Base-by-base conservation (phyloP, 768 basidiomycete species). In the Chalciporus sphaerocephalus region DNA sequence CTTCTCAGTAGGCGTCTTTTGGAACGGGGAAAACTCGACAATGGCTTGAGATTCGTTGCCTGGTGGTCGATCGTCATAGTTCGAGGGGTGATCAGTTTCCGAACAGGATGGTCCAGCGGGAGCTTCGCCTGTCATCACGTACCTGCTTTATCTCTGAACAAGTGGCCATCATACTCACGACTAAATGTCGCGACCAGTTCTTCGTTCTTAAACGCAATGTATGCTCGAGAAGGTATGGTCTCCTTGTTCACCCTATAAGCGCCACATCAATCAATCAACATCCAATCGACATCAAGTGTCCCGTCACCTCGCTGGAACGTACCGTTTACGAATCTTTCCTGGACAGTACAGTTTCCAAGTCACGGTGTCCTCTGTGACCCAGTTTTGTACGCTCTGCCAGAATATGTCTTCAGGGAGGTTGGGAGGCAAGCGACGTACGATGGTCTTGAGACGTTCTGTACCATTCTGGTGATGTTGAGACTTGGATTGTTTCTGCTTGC, bases 1-100 rank as follows among this genome's bases (percentile, higher is more conserved):
- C 65, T 86, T 81, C 49, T 76, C 74, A 0, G 76, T 59, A 0
- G 93, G 90, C 10, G 86, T 67, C 60, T 92, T 96, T 64, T 92
- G 93, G 52, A 86, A 90, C 5, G 93, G 92, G 0, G 96, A 88
- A 58, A 88, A 97, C 66, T 99, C 95, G 6, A 99, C 92, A 4
- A 96, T 73, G 1, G 90, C 93, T 39, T 85, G 75, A 2, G 82
- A 89, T 61, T 95, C 91, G 56, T 85, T 86, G 13, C 95, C 95
- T 95, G 10, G 35, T 8, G 25, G 18, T 36, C 33, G 16, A n/a
- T 22, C 34, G 38, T 49, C 47, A 12, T 27, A 10, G n/a, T n/a
- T n/a, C n/a, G n/a, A n/a, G n/a, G n/a, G n/a, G 15, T 13, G 28
- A 32, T 32, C 30, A 32, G 30, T 32, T 2, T n/a, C 7, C 5